These are phyloP conservation scores for Trypanosoma vivax DNA, from an alignment of 208 protist genomes.

Conservation along the genomic window DNA sequence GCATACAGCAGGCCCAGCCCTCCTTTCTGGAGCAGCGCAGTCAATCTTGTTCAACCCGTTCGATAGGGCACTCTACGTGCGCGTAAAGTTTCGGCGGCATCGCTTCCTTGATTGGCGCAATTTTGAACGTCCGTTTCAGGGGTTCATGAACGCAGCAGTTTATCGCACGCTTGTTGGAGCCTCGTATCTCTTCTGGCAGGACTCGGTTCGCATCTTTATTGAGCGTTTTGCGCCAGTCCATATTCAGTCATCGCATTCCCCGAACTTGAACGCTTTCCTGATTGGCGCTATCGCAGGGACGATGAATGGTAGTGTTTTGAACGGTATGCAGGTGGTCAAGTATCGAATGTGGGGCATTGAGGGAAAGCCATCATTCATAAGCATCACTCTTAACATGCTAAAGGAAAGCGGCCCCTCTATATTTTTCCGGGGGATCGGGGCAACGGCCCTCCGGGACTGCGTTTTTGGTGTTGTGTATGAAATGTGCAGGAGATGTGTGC, in stretches of 20 bases:
- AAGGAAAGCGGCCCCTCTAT: slow-evolving; percentile 60
- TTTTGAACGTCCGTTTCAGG: slow-evolving; percentile 87
- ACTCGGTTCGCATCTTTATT: slow-evolving; percentile 68
- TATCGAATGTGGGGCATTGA: slow-evolving; percentile 87
- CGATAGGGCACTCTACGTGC: slow-evolving; percentile 86
- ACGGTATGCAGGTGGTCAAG: slow-evolving; percentile 83
- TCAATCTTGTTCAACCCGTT: slow-evolving; percentile 88
- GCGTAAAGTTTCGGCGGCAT: slow-evolving; percentile 61
- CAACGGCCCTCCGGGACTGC: slow-evolving; percentile 75
- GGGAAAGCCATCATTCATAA: slow-evolving; percentile 48
- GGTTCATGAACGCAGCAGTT: slow-evolving; percentile 83
- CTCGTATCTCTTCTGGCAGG: slow-evolving; percentile 89
- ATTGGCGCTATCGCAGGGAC: slow-evolving; percentile 73
- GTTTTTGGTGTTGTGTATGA: slow-evolving; percentile 88
- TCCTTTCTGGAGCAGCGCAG: slow-evolving; percentile 71
- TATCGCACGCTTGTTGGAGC: slow-evolving; percentile 82
- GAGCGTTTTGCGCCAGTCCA: slow-evolving; percentile 29
- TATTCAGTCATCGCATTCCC: slow-evolving; percentile 40
- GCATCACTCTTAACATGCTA: slow-evolving; percentile 54
- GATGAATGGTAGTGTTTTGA: slow-evolving; percentile 75
- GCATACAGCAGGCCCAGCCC: slow-evolving; percentile 47
- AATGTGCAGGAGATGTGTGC: slow-evolving; percentile 30
- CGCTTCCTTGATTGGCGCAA: slow-evolving; percentile 78
- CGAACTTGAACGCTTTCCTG: slow-evolving; percentile 65
- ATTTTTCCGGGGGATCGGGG: slow-evolving; percentile 79